Evolutionary conservation across 768 basidiomycete genomes (phyloP).

Genomic region (Lepiota subincarnata): DNA sequence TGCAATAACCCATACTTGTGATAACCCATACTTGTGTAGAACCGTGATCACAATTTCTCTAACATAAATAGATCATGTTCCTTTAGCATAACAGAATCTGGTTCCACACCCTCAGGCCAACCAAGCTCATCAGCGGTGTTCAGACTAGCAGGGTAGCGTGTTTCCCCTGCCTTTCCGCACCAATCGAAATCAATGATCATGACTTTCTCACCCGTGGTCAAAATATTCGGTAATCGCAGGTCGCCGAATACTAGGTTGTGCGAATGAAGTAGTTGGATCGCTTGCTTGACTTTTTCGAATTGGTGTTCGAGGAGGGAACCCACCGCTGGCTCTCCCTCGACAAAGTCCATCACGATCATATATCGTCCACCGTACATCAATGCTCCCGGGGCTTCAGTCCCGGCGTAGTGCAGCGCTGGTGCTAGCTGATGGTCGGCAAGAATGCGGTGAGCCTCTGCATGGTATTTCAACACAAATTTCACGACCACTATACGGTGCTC

Average conservation of each 20-base stretch:
- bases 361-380: not conserved
- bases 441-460: constrained; percentile 5
- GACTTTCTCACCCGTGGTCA: not conserved
- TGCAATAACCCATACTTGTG: too few species aligned
- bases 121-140: not conserved
- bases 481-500: not conserved
- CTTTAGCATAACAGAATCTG: too few species aligned
- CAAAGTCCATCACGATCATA: not conserved
- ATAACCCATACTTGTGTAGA: too few species aligned
- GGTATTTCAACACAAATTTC: constrained; percentile 1
- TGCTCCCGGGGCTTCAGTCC: not conserved
- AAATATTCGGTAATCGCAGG: constrained; percentile 11
- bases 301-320: not conserved
- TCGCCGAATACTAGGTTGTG: constrained; percentile 10
- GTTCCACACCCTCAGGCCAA: not conserved
- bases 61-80: too few species aligned
- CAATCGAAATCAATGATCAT: constrained; percentile 14
- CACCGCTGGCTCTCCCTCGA: not conserved
- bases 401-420: not conserved
- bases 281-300: not conserved
- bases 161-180: constrained; percentile 3
- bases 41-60: too few species aligned
- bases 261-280: not conserved
- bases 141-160: not conserved
- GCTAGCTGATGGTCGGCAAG: not conserved